Evolutionary conservation across 768 basidiomycete species (phyloP).

Genomic region (Neoboletus brunneissimus): DNA sequence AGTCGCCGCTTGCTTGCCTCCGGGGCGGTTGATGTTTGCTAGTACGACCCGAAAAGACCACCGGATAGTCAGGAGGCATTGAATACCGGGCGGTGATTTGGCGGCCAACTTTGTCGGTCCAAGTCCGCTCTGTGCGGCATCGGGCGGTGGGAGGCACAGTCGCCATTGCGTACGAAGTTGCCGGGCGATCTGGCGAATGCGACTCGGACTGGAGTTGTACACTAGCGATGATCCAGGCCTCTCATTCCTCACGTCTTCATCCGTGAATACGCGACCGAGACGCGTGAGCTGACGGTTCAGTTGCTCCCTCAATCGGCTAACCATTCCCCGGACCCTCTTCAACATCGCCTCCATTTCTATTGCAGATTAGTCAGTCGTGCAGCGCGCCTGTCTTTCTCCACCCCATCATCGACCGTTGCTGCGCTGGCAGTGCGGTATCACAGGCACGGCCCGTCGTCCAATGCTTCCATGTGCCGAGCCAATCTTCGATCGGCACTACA

Average conservation of each 20-base stretch:
- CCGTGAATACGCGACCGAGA: not conserved
- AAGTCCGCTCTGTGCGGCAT: not conserved
- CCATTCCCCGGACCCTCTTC: not conserved
- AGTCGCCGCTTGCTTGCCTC: not conserved
- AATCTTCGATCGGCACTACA: constrained; percentile 3
- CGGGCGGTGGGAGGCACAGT: not conserved
- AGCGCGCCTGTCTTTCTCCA: constrained; percentile 3
- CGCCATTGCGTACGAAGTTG: not conserved
- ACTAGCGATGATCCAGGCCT: not conserved
- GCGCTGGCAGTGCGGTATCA: not conserved
- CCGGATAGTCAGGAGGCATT: not conserved
- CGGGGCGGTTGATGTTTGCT: not conserved
- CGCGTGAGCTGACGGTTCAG: constrained; percentile 5
- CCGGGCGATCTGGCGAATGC: not conserved
- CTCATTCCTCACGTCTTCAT: not conserved
- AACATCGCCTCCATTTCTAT: not conserved
- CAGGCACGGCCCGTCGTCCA: not conserved
- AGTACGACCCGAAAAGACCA: not conserved
- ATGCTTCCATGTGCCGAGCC: not conserved
- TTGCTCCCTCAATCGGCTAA: not conserved
- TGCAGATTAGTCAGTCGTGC: not conserved
- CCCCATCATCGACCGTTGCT: constrained; percentile 2
- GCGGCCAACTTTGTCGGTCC: not conserved
- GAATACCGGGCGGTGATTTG: not conserved
- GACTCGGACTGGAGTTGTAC: not conserved